A percentile compares a stretch with the other conserved stretches of the same genome.
Conservation (phyloP, 164 flowering plant species). For the Stephania yunnanensis region DNA sequence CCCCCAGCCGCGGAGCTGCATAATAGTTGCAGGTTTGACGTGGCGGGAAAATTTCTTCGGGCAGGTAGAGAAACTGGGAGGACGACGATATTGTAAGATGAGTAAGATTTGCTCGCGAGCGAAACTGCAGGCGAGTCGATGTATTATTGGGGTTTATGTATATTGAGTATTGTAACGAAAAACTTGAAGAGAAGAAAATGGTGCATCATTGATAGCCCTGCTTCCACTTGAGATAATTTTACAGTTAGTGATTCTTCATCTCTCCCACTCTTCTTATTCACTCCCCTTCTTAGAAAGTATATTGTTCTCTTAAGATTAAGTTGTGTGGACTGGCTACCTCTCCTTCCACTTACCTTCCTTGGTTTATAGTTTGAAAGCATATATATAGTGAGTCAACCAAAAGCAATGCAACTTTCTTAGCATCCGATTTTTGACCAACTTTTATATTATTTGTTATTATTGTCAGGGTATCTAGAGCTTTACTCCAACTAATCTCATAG, state of each 20-base stretch:
- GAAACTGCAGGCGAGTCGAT: slow-evolving; percentile 4
- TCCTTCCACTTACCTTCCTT: too few relatives aligned
- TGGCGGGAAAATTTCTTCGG: not conserved
- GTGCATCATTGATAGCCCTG: not conserved
- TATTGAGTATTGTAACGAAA: slow-evolving; percentile 13
- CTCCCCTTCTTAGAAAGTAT: not conserved
- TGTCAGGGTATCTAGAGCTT: too few relatives aligned
- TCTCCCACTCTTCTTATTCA: not conserved
- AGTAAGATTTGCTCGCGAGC: slow-evolving; percentile 8
- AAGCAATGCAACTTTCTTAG: too few relatives aligned
- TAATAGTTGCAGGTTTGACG: not conserved
- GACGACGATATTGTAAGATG: not conserved
- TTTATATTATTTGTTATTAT: too few relatives aligned
- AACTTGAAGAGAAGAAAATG: slow-evolving; percentile 11
- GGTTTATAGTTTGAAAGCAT: too few relatives aligned
- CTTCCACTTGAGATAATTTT: slow-evolving; percentile 4
- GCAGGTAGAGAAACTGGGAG: not conserved
- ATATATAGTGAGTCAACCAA: too few relatives aligned
- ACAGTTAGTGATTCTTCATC: not conserved
- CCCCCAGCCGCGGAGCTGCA: slow-evolving; percentile 40
- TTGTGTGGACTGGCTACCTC: too few relatives aligned
- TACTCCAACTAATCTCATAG: too few relatives aligned
- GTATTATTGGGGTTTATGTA: slow-evolving; percentile 5
- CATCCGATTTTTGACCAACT: too few relatives aligned
- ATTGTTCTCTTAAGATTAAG: too few relatives aligned